Evolutionary conservation across 768 basidiomycete species (phyloP).

Genomic region (Hortiboletus campestris): DNA sequence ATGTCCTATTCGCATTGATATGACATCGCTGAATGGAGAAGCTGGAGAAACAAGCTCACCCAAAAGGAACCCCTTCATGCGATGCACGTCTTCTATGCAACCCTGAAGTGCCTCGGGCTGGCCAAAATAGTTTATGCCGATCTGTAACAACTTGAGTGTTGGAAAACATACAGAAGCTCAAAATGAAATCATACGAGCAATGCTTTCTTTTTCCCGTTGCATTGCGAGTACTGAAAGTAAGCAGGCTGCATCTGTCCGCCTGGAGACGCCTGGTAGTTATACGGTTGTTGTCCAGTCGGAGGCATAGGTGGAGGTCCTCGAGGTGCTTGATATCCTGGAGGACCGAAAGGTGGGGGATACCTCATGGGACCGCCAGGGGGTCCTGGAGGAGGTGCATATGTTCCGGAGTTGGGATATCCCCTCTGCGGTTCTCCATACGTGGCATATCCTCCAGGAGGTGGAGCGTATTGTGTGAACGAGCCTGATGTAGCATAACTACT

Average conservation of each 20-base stretch:
- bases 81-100: constrained; percentile 90
- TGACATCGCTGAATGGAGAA: neutral
- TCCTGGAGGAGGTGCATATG: constrained; percentile 15
- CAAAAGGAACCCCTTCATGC: constrained; percentile 74
- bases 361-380: constrained; percentile 9
- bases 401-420: constrained; percentile 10
- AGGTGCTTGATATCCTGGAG: constrained; percentile 15
- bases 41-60: constrained; percentile 40
- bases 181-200: constrained; percentile 59
- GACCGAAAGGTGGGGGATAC: neutral
- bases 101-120: constrained; percentile 67
- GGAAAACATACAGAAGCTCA: neutral
- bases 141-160: constrained; percentile 39
- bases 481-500: constrained; percentile 23
- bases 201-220: constrained; percentile 84
- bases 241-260: constrained; percentile 51
- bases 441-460: constrained; percentile 22
- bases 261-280: constrained; percentile 55
- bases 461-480: neutral
- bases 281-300: constrained; percentile 56
- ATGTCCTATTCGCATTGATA: constrained; percentile 22
- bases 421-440: constrained; percentile 9
- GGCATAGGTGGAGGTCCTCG: constrained; percentile 48
- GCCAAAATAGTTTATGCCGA: constrained; percentile 87
- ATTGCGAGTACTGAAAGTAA: constrained; percentile 87